These are phyloP conservation scores for Sphaceloma murrayae DNA, from an alignment of 2,329 filamentous ascomycete genomes.

Conservation along the genomic window DNA sequence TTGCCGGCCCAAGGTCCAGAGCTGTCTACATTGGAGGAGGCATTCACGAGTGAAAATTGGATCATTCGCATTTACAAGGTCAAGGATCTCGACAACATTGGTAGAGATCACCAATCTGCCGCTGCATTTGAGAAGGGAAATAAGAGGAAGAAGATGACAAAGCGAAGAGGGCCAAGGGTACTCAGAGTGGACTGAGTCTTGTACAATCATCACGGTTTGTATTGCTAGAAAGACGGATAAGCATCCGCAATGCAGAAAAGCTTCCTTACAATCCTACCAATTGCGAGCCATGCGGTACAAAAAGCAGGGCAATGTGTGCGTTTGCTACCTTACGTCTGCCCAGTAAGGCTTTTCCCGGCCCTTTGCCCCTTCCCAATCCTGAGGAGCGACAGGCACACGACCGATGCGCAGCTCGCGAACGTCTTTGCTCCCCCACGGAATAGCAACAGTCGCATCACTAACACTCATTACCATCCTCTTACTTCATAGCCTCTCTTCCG, in stretches of 20 bases:
- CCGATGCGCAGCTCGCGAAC: too few relatives aligned
- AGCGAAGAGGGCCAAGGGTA: conserved; percentile 62
- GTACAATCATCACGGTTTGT: conserved; percentile 16
- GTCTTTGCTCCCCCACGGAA: not conserved
- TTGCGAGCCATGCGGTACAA: not conserved
- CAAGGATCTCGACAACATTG: conserved; percentile 95
- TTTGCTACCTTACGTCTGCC: too few relatives aligned
- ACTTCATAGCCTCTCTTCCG: not conserved
- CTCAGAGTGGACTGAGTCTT: conserved; percentile 58
- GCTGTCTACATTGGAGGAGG: conserved; percentile 85
- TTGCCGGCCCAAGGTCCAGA: conserved; percentile 78
- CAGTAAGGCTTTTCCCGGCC: too few relatives aligned
- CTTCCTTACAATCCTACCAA: conserved; percentile 2
- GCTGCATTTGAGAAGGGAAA: conserved; percentile 65
- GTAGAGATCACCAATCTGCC: conserved; percentile 68
- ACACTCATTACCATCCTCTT: not conserved
- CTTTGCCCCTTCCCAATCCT: too few relatives aligned
- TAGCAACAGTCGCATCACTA: conserved; percentile 1
- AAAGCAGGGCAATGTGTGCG: not conserved
- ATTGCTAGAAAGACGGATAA: conserved; percentile 9
- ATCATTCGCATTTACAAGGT: conserved; percentile 99
- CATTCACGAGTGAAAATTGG: conserved; percentile 99
- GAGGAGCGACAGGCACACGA: too few relatives aligned
- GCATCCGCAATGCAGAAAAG: conserved; percentile 5
- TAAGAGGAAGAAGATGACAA: conserved; percentile 71